Evolutionary conservation across 2,329 filamentous ascomycete species (phyloP), one percentile per base, ranked within the genome.

Genomic region (Sclerotiophoma versabilis): DNA sequence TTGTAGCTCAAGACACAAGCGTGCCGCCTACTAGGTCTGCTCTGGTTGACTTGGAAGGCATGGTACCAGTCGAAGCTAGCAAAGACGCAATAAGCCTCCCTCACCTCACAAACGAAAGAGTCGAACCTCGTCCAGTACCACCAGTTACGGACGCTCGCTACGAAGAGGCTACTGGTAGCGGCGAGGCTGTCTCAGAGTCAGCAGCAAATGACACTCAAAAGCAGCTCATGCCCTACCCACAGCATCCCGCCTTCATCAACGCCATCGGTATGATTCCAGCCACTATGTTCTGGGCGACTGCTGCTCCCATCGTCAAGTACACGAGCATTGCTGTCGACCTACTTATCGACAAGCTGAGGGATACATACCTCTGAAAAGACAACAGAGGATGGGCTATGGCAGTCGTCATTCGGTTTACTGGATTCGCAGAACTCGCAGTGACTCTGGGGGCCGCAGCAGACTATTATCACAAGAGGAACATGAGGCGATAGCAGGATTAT

Each of bases 251-350:
- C 15, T 66, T 71, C 45, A 34, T 71, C 50, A 66, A 56, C 3
- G 57, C 68, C 20, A 63, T 71, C 12, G 58, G 39, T 11, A 57
- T 70, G 62, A 48, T 71, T 9, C 70, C 70, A 7, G 47, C 47
- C 15, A 58, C 62, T n/a, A 57, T 71, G 53, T 64, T 71, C 39
- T 71, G 64, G 64, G 46, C 37, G 8, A 57, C 58, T 26, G 60
- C 49, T 10, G 51, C 51, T 25, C 45, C 51, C 3, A 19, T 54
- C 5, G 39, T 54, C 27, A 54, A 46, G 39, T 54, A 54, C 45
- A 46, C 45, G 1, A 22, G 19, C 34, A 25, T 45, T 12, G 34
- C 39, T 36, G 23, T 49, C 9, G 51, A 49, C 8, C 2, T 45
- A 17, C 45, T 54, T 5, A 26, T 49, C 7, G 51, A 54, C 11